Base-by-base conservation (phyloP, 208 protist species). In the Trypanosoma scelopori region DNA sequence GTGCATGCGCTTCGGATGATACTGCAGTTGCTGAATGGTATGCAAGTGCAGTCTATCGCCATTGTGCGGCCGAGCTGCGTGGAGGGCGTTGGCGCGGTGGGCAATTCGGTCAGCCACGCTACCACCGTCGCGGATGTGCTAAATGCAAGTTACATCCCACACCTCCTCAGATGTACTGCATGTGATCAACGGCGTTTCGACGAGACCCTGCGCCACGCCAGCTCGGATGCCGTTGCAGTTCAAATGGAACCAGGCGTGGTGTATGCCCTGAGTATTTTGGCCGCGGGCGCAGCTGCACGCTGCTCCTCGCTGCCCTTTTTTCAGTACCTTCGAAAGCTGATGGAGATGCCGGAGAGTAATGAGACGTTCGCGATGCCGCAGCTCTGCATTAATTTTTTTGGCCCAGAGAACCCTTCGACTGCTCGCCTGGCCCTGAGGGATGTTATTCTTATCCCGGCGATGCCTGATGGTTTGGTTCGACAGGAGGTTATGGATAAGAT, bases 221-320 rank as follows among this genome's bases (percentile, higher is more conserved):
- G 20, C 12, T 37, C 27, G 15, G 22, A 16, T 4, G 6, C 45
- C 0, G 55, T 55, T 0, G 11, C 1, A n/a, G n/a, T 50, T 25
- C 18, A 70, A 9, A 20, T 55, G 47, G 59, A 35, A 20, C 1
- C n/a, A 30, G 32, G 55, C 47, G 16, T 49, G 71, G 18, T 62
- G 55, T 81, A 77, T 58, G 77, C 69, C 5, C n/a, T 94, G 37
- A 94, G 87, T 56, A 30, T 82, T 20, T 66, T 78, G 23, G 84
- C 87, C 9, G 60, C 79, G 1, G 42, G 69, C 37, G 82, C 76
- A 1, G 78, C 84, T 5, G 73, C 87, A 3, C 74, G 68, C 20
- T 82, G 76, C 46, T 37, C 69, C 2, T 27, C 64, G 22, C 22
- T 74, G 13, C 59, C 82, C 7, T 56, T 88, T 16, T 79, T 84